Conservation (phyloP, 73 alveolate species). For the Paramecium caudatum region DNA sequence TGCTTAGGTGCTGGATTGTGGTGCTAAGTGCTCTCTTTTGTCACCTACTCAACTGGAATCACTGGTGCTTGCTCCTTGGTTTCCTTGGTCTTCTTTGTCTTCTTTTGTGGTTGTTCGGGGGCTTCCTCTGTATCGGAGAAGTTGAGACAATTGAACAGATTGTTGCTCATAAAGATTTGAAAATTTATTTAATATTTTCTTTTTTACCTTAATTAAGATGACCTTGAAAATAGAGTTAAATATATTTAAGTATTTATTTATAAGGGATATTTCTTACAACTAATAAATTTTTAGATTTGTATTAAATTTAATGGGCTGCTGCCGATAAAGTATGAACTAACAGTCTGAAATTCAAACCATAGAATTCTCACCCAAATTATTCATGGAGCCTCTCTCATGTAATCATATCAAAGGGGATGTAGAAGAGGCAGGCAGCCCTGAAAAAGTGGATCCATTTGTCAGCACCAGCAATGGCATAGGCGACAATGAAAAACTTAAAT, state of each 20-base stretch:
- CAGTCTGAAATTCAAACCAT: background rate
- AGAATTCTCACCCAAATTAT: conserved; percentile 22
- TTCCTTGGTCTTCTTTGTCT: background rate
- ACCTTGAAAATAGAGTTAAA: conserved; percentile 54
- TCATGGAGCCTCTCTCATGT: conserved; percentile 24
- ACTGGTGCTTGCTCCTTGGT: conserved; percentile 9
- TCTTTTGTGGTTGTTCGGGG: conserved; percentile 36
- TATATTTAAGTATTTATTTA: conserved; percentile 14
- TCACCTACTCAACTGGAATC: conserved; percentile 9
- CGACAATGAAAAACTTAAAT: background rate
- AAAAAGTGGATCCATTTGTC: background rate
- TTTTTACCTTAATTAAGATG: conserved; percentile 18
- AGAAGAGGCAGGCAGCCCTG: conserved; percentile 27
- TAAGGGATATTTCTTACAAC: background rate
- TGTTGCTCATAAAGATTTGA: conserved; percentile 60
- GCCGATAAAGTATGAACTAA: background rate
- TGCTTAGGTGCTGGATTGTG: background rate
- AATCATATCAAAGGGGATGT: background rate
- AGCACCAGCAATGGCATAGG: background rate
- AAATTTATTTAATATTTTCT: conserved; percentile 37
- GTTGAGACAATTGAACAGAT: conserved; percentile 32
- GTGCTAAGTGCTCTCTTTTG: conserved; percentile 57
- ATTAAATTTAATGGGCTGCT: conserved; percentile 9
- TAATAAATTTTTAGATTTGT: background rate
- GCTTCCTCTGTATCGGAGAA: conserved; percentile 50